These are phyloP conservation scores for Gracilaria domingensis DNA, from an alignment of 23 red algal genomes.

Conservation along the genomic window DNA sequence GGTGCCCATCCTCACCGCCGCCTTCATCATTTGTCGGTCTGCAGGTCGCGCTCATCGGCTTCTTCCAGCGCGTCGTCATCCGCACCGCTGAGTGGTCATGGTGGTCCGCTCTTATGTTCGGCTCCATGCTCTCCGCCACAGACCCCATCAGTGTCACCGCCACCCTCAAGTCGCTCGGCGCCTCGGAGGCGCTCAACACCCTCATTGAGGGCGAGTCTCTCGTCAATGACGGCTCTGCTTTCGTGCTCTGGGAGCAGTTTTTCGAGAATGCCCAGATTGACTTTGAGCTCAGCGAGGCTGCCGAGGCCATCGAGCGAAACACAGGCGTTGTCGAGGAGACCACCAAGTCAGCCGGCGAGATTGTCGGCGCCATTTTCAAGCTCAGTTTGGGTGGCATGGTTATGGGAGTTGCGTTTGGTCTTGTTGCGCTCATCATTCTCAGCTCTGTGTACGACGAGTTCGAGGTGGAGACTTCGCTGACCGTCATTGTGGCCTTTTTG, in stretches of 20 bases:
- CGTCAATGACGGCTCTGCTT: slow-evolving; percentile 95
- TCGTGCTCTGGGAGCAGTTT: slow-evolving; percentile 92
- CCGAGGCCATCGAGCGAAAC: not conserved
- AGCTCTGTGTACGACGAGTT: slow-evolving; percentile 80
- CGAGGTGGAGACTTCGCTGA: slow-evolving; percentile 83
- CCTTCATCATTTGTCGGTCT: slow-evolving; percentile 86
- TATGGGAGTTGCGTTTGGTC: slow-evolving; percentile 91
- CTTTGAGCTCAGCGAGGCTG: slow-evolving; percentile 34
- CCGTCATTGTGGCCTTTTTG: slow-evolving; percentile 84
- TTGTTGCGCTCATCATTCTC: slow-evolving; percentile 76
- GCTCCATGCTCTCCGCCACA: slow-evolving; percentile 95
- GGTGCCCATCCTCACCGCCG: slow-evolving; percentile 75
- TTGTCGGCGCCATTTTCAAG: slow-evolving; percentile 68
- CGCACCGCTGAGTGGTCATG: slow-evolving; percentile 74
- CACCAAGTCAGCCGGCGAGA: slow-evolving; percentile 56
- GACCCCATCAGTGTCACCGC: slow-evolving; percentile 92
- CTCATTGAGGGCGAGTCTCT: slow-evolving; percentile 95
- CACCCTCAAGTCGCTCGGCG: slow-evolving; percentile 83
- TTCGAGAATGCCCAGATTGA: slow-evolving; percentile 67
- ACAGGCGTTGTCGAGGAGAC: slow-evolving; percentile 11
- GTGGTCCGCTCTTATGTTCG: slow-evolving; percentile 92
- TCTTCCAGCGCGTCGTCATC: slow-evolving; percentile 78
- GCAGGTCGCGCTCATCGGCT: slow-evolving; percentile 73
- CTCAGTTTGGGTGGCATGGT: slow-evolving; percentile 80
- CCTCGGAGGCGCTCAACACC: slow-evolving; percentile 75